phyloP scores from a whole-genome alignment of 2,329 filamentous ascomycete species.

The Cytospora piceae region DNA sequence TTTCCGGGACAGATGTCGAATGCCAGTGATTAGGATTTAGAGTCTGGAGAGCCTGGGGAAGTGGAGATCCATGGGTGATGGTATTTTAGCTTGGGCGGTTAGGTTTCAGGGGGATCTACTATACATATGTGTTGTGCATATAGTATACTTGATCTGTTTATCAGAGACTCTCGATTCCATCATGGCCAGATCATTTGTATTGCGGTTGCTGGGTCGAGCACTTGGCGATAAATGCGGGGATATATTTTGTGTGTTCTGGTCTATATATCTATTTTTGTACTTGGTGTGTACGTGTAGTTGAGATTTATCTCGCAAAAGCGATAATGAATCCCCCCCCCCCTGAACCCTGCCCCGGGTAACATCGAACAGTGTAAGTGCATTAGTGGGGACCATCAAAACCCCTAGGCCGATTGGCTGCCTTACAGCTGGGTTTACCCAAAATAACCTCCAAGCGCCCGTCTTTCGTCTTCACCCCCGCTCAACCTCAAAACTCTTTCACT shows the following conservation, averaged over 20 bases:
- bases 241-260: neutral
- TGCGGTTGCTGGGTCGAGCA: neutral
- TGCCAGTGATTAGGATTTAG: neutral
- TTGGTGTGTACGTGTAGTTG: no score
- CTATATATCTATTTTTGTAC: no score
- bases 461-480: conserved; percentile 19
- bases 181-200: neutral
- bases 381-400: neutral
- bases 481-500: neutral
- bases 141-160: neutral
- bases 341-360: neutral
- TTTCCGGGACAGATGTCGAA: neutral
- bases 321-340: no score
- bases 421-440: neutral
- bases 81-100: neutral
- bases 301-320: no score
- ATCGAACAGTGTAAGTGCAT: neutral
- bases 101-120: neutral
- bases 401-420: conserved; percentile 11
- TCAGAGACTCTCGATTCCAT: neutral
- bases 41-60: neutral
- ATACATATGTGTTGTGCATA: neutral
- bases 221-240: neutral
- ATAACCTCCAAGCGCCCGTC: conserved; percentile 21
- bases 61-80: neutral